Conservation (phyloP, 1,139 yeast species). For the Protomyces inouyei region DNA sequence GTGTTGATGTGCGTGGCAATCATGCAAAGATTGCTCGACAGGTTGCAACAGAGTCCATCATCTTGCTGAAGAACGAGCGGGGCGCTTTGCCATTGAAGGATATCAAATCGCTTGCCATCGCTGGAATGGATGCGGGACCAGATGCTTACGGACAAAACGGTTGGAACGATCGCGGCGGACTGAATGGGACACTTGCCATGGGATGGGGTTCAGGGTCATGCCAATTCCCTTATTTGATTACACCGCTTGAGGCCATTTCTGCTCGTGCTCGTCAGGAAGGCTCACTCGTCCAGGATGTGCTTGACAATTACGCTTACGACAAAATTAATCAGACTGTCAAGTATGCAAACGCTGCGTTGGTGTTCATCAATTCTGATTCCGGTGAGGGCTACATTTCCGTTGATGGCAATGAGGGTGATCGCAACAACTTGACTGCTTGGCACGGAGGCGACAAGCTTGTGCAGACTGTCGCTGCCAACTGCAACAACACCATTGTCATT, state of each 20-base stretch:
- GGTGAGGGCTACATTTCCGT: constrained; percentile 59
- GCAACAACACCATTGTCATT: constrained; percentile 54
- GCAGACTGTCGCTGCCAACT: constrained; percentile 46
- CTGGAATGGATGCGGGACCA: constrained; percentile 38
- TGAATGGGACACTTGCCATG: constrained; percentile 37
- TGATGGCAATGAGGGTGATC: constrained; percentile 56
- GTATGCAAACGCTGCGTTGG: constrained; percentile 42
- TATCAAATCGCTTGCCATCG: constrained; percentile 49
- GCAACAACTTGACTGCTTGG: constrained; percentile 56
- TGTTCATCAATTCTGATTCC: constrained; percentile 44
- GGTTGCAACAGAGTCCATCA: constrained; percentile 56
- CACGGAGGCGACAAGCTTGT: constrained; percentile 57
- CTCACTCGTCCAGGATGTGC: constrained; percentile 33
- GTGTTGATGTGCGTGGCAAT: constrained; percentile 49
- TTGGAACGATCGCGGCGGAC: constrained; percentile 36
- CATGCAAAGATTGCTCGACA: constrained; percentile 51
- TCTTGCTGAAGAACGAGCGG: constrained; percentile 51
- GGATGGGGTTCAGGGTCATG: constrained; percentile 51
- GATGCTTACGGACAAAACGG: constrained; percentile 43
- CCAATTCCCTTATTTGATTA: constrained; percentile 51
- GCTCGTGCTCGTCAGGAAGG: constrained; percentile 32
- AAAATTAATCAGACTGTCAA: constrained; percentile 52
- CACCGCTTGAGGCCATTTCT: constrained; percentile 45
- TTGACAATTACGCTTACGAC: constrained; percentile 45
- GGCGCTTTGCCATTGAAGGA: constrained; percentile 50